Percentiles rank a stretch among this genome's conserved stretches.
These are phyloP conservation scores for Allium cepa DNA, from an alignment of 106 monocot genomes.

Conservation along the genomic window DNA sequence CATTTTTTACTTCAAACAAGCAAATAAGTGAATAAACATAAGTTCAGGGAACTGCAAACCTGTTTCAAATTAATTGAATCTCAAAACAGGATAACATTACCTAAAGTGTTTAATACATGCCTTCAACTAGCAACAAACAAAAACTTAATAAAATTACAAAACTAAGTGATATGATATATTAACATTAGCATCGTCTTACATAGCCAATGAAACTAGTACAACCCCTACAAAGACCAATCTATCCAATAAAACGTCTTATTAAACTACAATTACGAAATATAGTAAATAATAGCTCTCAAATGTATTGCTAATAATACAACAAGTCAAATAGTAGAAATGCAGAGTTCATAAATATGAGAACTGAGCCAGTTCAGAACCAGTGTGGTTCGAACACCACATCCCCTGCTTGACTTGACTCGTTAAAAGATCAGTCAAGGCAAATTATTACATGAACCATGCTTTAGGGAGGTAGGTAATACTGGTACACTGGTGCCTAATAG, in stretches of 20 bases:
- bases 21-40: no score
- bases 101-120: no score
- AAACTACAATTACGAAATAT: slow-evolving; percentile 10
- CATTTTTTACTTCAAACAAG: no score
- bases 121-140: background rate
- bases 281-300: slow-evolving; percentile 3
- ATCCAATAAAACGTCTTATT: background rate
- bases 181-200: slow-evolving; percentile 1
- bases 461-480: slow-evolving; percentile 23
- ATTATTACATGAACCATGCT: slow-evolving; percentile 25
- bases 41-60: no score
- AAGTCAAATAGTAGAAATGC: slow-evolving; percentile 2
- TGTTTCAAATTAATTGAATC: no score
- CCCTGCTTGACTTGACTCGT: slow-evolving; percentile 38
- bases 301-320: slow-evolving; percentile 1
- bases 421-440: slow-evolving; percentile 65
- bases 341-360: slow-evolving; percentile 16
- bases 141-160: no score
- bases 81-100: no score
- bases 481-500: slow-evolving; percentile 26
- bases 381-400: slow-evolving; percentile 8
- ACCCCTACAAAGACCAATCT: slow-evolving; percentile 1
- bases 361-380: slow-evolving; percentile 6
- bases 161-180: background rate
- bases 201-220: slow-evolving; percentile 3